Evolutionary conservation across 257 asterid species (phyloP).

Genomic region (Gynochthodes officinalis): DNA sequence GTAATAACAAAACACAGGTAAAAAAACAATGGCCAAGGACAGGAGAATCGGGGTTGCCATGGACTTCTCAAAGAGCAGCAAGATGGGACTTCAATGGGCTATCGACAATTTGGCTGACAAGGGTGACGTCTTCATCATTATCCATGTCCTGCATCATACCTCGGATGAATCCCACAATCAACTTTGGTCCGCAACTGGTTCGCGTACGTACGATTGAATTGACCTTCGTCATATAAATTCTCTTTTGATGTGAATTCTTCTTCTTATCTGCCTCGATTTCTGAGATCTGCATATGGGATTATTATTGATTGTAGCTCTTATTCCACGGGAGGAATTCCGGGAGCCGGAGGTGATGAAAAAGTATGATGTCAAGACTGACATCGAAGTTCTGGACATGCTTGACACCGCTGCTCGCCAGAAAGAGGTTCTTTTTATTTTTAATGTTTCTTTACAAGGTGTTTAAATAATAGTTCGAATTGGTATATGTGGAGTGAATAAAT

Average conservation of each 20-base stretch:
- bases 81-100: conserved; percentile 73
- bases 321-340: conserved; percentile 78
- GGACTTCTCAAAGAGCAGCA: conserved; percentile 91
- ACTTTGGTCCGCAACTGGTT: conserved; percentile 60
- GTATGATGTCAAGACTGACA: conserved; percentile 52
- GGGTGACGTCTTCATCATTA: conserved; percentile 57
- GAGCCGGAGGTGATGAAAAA: conserved; percentile 66
- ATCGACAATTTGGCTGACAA: conserved; percentile 75
- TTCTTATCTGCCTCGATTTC: neutral
- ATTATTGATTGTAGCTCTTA: conserved; percentile 47
- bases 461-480: too few relatives aligned
- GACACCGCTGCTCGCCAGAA: conserved; percentile 84
- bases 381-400: conserved; percentile 76
- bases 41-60: conserved; percentile 77
- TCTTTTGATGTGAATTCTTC: too few relatives aligned
- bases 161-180: conserved; percentile 41
- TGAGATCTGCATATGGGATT: neutral
- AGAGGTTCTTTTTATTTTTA: conserved; percentile 45
- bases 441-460: neutral
- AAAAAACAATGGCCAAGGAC: conserved; percentile 55
- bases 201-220: conserved; percentile 55
- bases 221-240: too few relatives aligned
- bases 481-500: too few relatives aligned
- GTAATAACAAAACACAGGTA: too few relatives aligned
- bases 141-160: conserved; percentile 49